These are phyloP conservation scores for Verticillium klebahnii DNA, from an alignment of 2,329 filamentous ascomycete species.

Conservation along the genomic window DNA sequence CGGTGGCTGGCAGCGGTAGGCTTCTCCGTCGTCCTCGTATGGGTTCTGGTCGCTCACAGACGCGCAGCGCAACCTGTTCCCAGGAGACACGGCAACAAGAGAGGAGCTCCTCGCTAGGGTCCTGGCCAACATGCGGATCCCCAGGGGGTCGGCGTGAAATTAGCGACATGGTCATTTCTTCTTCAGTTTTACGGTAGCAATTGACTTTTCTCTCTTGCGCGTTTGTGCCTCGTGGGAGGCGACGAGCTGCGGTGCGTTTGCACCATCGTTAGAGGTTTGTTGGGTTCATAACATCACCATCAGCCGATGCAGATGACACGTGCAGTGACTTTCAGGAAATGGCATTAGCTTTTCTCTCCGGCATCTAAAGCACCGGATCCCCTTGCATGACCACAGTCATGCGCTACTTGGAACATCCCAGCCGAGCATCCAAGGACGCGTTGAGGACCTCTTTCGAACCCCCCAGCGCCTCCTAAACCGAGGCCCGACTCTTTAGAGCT, in stretches of 20 bases:
- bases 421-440: neutral
- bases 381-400: neutral
- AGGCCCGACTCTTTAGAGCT: conserved; percentile 47
- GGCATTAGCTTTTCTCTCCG: neutral
- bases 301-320: neutral
- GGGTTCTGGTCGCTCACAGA: conserved; percentile 9
- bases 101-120: conserved; percentile 44
- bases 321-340: neutral
- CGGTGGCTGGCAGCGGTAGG: conserved; percentile 78
- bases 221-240: too few relatives aligned
- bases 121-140: conserved; percentile 40
- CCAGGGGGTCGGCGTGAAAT: conserved; percentile 16
- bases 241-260: neutral
- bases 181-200: neutral
- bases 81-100: conserved; percentile 34
- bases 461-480: neutral
- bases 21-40: conserved; percentile 11
- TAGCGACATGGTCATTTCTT: too few relatives aligned
- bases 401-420: neutral
- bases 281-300: neutral
- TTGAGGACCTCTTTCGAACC: neutral
- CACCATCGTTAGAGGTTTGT: too few relatives aligned
- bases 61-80: conserved; percentile 40
- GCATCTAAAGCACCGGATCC: neutral
- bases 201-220: neutral